Base-by-base conservation (phyloP, 1,139 yeast species). In the Lodderomyces metapsilosis region DNA sequence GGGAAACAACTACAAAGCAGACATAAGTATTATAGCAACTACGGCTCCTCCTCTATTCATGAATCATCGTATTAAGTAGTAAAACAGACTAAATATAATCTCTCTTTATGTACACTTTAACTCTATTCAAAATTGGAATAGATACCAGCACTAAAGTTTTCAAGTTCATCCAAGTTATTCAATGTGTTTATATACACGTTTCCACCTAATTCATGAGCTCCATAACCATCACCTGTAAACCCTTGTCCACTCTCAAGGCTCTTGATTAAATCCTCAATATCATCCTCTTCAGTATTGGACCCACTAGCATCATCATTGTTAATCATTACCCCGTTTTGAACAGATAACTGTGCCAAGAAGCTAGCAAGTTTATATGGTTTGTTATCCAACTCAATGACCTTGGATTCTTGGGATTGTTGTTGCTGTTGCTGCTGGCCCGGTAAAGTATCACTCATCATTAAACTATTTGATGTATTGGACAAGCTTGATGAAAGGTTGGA, bases 81-180 rank as follows among this genome's bases (percentile, higher is more conserved):
- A 5, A 8, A 5, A 20, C n/a, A n/a, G n/a, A n/a, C n/a, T n/a
- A n/a, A n/a, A n/a, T 8, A 20, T 8, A 20, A 20, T 20, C 22
- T 20, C 22, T 20, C 8, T 20, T 5, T 20, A 20, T 20, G 8
- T 8, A 20, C 22, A 20, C 22, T 21, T 21, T 21, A 21, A 21
- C 23, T 21, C 5, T 59, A 71, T 45, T 82, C 86, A 61, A 86
- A 88, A 58, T 88, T 88, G 25, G 96, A 84, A 61, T 91, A 91
- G 8, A 91, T 92, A 52, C 89, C 77, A 4, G 97, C 97, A 63
- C 95, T 83, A 53, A 91, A 77, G 46, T 89, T 96, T 52, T 88
- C 95, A 47, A 91, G 74, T 47, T 82, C 89, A 20, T 80, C 82
- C 25, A 80, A 68, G 41, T 72, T 70, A 56, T 80, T 80, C 54